Evolutionary conservation across 2,329 filamentous ascomycete species (phyloP).

Genomic region (Xylaria hypoxylon): DNA sequence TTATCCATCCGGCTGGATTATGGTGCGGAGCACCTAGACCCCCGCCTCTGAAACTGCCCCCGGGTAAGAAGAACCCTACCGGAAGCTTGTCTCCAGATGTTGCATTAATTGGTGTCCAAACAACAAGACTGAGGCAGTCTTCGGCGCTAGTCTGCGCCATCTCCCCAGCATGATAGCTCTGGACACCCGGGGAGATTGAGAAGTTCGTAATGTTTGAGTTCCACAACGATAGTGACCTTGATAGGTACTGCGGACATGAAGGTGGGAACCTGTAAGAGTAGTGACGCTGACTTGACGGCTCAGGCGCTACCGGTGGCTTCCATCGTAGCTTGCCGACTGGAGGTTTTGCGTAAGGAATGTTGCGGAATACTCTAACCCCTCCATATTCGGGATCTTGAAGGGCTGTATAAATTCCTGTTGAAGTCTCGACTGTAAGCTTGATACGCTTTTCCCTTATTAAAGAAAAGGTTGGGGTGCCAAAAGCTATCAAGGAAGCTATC

Average conservation of each 20-base stretch:
- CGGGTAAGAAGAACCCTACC: slow-evolving; percentile 45
- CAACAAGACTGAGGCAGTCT: slow-evolving; percentile 52
- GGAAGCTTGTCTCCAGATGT: slow-evolving; percentile 41
- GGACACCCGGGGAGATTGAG: slow-evolving; percentile 38
- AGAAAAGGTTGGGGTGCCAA: slow-evolving; percentile 6
- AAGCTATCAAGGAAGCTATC: slow-evolving; percentile 22
- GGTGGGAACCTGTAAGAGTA: slow-evolving; percentile 43
- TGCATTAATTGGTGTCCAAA: slow-evolving; percentile 50
- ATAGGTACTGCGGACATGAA: slow-evolving; percentile 50
- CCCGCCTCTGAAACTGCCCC: slow-evolving; percentile 46
- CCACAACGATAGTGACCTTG: slow-evolving; percentile 45
- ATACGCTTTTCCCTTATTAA: neutral
- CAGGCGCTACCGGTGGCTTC: slow-evolving; percentile 51
- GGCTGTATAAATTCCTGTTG: slow-evolving; percentile 44
- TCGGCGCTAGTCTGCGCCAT: slow-evolving; percentile 49
- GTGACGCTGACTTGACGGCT: slow-evolving; percentile 42
- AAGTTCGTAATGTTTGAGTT: slow-evolving; percentile 46
- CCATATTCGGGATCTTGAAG: slow-evolving; percentile 40
- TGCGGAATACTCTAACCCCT: slow-evolving; percentile 49
- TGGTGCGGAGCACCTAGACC: slow-evolving; percentile 44
- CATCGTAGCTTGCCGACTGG: slow-evolving; percentile 64
- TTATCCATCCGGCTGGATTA: slow-evolving; percentile 44
- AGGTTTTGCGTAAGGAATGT: slow-evolving; percentile 67
- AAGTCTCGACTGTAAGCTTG: slow-evolving; percentile 42
- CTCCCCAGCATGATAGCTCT: slow-evolving; percentile 41